Conservation (phyloP, 257 asterid genomes). For the Striga asiatica region DNA sequence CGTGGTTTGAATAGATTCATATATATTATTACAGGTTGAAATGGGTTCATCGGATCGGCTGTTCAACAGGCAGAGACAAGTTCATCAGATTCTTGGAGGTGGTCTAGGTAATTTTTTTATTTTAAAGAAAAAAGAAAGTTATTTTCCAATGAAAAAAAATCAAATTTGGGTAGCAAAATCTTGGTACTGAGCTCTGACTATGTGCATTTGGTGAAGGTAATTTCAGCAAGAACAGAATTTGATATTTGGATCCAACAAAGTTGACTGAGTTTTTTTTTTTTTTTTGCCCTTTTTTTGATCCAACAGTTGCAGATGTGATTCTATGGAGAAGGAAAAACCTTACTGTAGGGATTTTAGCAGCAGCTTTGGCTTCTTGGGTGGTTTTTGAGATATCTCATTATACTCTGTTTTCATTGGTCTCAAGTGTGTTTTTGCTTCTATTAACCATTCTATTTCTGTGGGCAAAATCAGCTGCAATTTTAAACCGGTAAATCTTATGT, state of each 20-base stretch:
- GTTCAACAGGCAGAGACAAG: constrained; percentile 46
- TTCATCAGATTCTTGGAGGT: constrained; percentile 84
- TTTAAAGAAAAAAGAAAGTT: background rate
- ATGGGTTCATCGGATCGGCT: constrained; percentile 65
- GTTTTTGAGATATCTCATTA: constrained; percentile 82
- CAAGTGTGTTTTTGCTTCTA: constrained; percentile 70
- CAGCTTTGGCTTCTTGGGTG: constrained; percentile 57
- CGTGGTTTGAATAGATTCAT: constrained; percentile 14
- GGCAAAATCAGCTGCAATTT: constrained; percentile 84
- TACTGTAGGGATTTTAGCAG: constrained; percentile 40
- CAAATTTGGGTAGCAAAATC: too few species aligned
- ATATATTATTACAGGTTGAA: constrained; percentile 20
- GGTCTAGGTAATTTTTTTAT: constrained; percentile 40
- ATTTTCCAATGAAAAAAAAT: too few species aligned
- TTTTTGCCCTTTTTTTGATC: background rate
- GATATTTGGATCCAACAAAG: constrained; percentile 7
- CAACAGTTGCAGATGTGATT: constrained; percentile 79
- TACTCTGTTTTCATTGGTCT: constrained; percentile 50
- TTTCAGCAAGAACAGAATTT: background rate
- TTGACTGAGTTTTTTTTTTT: constrained; percentile 1
- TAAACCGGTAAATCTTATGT: constrained; percentile 79
- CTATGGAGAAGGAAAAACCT: constrained; percentile 59
- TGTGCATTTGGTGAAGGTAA: background rate
- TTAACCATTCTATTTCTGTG: constrained; percentile 72
- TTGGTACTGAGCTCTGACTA: background rate